Evolutionary conservation across 768 basidiomycete species (phyloP), one percentile per base, ranked within the genome.

Genomic region (Tulasnella calospora): DNA sequence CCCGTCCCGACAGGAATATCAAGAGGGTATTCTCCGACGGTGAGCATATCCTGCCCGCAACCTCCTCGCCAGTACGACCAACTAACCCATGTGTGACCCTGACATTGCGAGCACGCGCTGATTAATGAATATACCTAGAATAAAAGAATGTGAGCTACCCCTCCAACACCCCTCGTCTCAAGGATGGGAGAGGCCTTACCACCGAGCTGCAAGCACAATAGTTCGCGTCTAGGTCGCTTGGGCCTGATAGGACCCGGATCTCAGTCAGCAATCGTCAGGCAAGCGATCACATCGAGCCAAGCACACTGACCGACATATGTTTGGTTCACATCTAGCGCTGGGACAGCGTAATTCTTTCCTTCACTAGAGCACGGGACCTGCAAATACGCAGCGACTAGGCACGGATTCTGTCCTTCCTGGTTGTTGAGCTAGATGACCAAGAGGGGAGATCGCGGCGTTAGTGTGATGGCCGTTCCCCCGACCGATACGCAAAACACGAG

Each of bases 41-140:
- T 77, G 44, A 71, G 61, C 33, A 72, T 33, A 27, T 61, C 9
- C 23, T 46, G 40, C 35, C 79, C 27, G 76, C 81, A 81, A n/a
- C 73, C 74, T 21, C 35, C n/a, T 27, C 89, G 89, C 73, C 67
- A 81, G 73, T 79, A 67, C 74, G 75, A 79, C 72, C 35, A 76
- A n/a, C 80, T 81, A 40, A 87, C 79, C 79, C 84, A 85, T 3
- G 83, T 84, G 36, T 84, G 82, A 51, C 86, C 86, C 81, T 91
- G 90, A 81, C 90, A 91, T 44, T 85, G 81, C 27, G 86, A 88
- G 82, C 90, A 91, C 17, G 90, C 90, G 77, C 87, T 88, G 80
- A 90, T 84, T 33, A 88, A 79, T 12, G 86, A 88, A 80, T 90
- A 91, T 5, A 86, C 70, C 76, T 76, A 33, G 27, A 10, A 38